phyloP scores from a whole-genome alignment of 208 protist species.

The Vickermania ingenoplastis region DNA sequence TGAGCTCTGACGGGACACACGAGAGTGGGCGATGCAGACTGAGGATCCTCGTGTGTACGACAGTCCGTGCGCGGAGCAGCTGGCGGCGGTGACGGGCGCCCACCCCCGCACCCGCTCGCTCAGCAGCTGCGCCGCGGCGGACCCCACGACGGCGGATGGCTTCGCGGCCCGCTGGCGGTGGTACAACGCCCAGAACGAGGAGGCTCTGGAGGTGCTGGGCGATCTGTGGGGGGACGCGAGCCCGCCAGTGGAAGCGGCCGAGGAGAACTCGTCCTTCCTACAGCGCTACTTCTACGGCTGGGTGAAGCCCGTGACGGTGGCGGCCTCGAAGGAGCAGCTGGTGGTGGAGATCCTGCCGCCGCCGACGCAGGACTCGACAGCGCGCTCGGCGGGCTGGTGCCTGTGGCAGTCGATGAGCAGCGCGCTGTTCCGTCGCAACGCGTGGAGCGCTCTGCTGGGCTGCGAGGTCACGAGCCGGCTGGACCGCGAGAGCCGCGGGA shows the following conservation, averaged over 20 bases:
- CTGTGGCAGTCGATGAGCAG: constrained; percentile 25
- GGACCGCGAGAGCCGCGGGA: constrained; percentile 32
- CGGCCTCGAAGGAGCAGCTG: constrained; percentile 34
- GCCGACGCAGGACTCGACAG: constrained; percentile 12
- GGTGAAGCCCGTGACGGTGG: constrained; percentile 19
- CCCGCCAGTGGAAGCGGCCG: constrained; percentile 3
- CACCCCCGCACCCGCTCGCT: too few species aligned
- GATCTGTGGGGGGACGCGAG: background rate
- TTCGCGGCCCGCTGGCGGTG: background rate
- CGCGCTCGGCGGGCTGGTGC: constrained; percentile 20
- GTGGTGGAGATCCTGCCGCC: constrained; percentile 19
- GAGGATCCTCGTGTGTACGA: background rate
- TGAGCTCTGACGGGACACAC: too few species aligned
- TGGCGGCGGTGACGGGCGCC: background rate
- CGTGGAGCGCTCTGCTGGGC: constrained; percentile 38
- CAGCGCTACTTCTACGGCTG: constrained; percentile 33
- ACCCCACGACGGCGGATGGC: background rate
- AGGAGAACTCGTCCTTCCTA: constrained; percentile 28
- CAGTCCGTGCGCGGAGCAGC: background rate
- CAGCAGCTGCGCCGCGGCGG: too few species aligned
- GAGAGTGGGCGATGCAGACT: background rate
- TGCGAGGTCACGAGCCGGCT: constrained; percentile 16
- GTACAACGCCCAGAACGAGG: background rate
- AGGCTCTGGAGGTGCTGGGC: background rate
- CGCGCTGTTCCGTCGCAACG: constrained; percentile 21